These are phyloP conservation scores for Colletotrichum sp. DNA, from an alignment of 2,329 filamentous ascomycete genomes.

Conservation along the genomic window DNA sequence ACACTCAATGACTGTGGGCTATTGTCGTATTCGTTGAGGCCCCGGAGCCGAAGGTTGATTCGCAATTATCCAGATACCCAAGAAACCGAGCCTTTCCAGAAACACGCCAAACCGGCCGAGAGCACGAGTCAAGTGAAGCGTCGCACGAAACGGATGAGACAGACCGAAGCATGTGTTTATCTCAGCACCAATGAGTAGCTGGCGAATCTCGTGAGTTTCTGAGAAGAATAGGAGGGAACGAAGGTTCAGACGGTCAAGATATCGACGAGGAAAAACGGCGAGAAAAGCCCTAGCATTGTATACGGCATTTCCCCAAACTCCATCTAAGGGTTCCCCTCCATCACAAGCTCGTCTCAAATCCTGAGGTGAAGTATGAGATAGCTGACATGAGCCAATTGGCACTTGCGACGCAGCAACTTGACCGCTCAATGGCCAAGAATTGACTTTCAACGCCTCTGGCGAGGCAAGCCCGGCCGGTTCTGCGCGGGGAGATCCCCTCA, in stretches of 20 bases:
- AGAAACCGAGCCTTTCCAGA: neutral
- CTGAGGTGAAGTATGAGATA: neutral
- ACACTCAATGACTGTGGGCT: neutral
- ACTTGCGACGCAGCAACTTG: constrained; percentile 3
- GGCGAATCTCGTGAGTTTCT: neutral
- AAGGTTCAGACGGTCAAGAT: constrained; percentile 12
- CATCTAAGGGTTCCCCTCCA: neutral
- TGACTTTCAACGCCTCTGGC: neutral
- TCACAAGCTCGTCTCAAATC: constrained; percentile 2
- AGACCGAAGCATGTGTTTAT: neutral
- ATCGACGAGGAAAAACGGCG: neutral
- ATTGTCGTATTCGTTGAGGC: neutral
- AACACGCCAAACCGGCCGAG: neutral
- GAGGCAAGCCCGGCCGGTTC: constrained; percentile 2
- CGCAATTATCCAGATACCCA: neutral
- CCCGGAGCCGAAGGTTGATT: neutral
- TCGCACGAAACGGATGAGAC: constrained; percentile 9
- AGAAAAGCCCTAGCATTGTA: constrained; percentile 3
- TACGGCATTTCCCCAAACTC: neutral
- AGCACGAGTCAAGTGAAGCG: neutral
- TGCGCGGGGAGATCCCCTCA: constrained; percentile 18
- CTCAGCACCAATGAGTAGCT: neutral
- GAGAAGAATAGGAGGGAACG: neutral
- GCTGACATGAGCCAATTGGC: constrained; percentile 19
- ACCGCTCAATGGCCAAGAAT: neutral